These are phyloP conservation scores for Clitoria ternatea DNA, from an alignment of 306 rosid species.

Conservation along the genomic window DNA sequence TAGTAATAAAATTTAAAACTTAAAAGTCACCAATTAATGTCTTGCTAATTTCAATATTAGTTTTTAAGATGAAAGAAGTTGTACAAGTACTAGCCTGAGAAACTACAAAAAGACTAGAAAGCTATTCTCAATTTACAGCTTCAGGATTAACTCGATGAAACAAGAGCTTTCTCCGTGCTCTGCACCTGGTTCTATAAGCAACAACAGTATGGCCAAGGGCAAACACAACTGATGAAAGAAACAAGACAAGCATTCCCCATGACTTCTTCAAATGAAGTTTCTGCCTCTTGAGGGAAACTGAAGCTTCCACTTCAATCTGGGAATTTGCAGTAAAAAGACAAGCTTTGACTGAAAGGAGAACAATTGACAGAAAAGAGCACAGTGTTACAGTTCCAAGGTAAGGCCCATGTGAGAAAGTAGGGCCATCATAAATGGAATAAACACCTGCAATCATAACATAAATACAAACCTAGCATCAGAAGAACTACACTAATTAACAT, in stretches of 20 bases:
- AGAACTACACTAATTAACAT: not conserved
- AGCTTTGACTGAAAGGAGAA: slow-evolving; percentile 78
- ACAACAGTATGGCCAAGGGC: slow-evolving; percentile 94
- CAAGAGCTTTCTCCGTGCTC: slow-evolving; percentile 83
- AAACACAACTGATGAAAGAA: slow-evolving; percentile 86
- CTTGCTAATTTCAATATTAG: not conserved
- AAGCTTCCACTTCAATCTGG: slow-evolving; percentile 83
- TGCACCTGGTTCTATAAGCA: slow-evolving; percentile 96
- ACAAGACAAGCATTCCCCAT: slow-evolving; percentile 97
- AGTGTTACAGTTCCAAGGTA: slow-evolving; percentile 91
- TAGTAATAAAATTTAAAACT: not conserved
- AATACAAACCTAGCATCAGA: not conserved
- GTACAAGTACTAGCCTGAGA: not conserved
- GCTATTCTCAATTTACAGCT: slow-evolving; percentile 54
- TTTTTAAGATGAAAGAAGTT: not conserved
- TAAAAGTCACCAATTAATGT: not conserved
- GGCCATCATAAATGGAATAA: slow-evolving; percentile 86
- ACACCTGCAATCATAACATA: slow-evolving; percentile 56
- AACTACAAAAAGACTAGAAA: not conserved
- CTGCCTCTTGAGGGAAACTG: slow-evolving; percentile 61
- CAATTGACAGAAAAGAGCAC: slow-evolving; percentile 67
- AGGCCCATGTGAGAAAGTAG: slow-evolving; percentile 87
- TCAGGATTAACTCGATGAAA: slow-evolving; percentile 89
- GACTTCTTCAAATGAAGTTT: slow-evolving; percentile 91
- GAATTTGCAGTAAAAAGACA: slow-evolving; percentile 83